phyloP scores from a whole-genome alignment of 805 yeast species.

The Yarrowia hollandica region DNA sequence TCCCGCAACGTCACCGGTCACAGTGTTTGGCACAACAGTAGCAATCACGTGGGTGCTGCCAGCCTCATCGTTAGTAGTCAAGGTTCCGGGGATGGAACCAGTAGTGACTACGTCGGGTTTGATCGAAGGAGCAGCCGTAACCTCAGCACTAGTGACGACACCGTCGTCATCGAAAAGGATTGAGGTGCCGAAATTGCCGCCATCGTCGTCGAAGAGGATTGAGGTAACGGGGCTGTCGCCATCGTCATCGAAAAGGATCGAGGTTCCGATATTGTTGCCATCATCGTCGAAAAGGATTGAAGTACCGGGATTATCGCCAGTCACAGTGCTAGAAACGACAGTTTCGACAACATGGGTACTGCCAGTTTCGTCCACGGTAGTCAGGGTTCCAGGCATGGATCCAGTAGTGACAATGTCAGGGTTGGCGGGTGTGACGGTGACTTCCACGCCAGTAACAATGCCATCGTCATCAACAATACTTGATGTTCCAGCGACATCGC shows the following conservation, averaged over 20 bases:
- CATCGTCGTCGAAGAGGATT: too few species aligned
- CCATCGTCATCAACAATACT: neutral
- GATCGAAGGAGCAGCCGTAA: neutral
- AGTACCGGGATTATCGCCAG: neutral
- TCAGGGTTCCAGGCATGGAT: neutral
- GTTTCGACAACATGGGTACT: neutral
- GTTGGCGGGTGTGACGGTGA: neutral
- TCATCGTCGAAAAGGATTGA: neutral
- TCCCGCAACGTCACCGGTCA: neutral
- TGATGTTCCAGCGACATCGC: neutral
- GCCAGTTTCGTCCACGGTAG: neutral
- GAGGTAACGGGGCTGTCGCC: neutral
- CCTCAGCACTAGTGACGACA: neutral
- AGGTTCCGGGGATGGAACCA: neutral
- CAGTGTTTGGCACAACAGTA: neutral
- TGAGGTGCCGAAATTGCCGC: too few species aligned
- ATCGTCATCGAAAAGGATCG: too few species aligned
- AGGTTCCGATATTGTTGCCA: neutral
- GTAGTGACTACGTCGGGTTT: neutral
- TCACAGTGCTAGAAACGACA: neutral
- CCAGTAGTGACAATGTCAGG: neutral
- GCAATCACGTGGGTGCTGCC: neutral
- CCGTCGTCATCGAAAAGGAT: neutral
- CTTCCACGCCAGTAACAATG: neutral
- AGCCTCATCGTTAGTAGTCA: neutral